Conservation (phyloP, 495 filamentous ascomycete genomes). For the Xylaria curta region DNA sequence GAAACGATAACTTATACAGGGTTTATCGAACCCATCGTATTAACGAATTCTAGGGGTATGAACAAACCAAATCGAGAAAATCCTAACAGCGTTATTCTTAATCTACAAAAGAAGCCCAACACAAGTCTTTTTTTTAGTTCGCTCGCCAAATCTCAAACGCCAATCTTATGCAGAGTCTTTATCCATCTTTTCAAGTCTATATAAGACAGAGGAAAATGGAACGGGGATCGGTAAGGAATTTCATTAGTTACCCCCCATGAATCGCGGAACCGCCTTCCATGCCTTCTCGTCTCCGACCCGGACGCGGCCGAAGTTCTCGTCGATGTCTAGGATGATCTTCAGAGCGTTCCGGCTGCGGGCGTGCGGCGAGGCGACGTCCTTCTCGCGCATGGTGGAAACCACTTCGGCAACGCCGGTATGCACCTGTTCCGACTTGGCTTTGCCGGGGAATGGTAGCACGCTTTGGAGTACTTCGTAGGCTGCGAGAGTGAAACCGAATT, state of each 20-base stretch:
- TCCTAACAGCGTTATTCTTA: slow-evolving; percentile 22
- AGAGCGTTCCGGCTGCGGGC: slow-evolving; percentile 90
- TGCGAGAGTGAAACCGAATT: slow-evolving; percentile 97
- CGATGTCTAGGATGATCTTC: slow-evolving; percentile 94
- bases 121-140: slow-evolving; percentile 24
- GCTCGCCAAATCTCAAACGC: slow-evolving; percentile 37
- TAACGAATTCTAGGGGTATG: slow-evolving; percentile 24
- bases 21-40: slow-evolving; percentile 10
- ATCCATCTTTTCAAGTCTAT: slow-evolving; percentile 26
- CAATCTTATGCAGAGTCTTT: slow-evolving; percentile 38
- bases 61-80: slow-evolving; percentile 28
- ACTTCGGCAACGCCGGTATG: slow-evolving; percentile 47
- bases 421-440: slow-evolving; percentile 49
- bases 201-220: slow-evolving; percentile 28
- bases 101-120: slow-evolving; percentile 25
- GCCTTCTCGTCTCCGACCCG: slow-evolving; percentile 61
- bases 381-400: slow-evolving; percentile 51
- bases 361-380: slow-evolving; percentile 73
- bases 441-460: slow-evolving; percentile 78
- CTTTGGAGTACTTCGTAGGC: slow-evolving; percentile 92
- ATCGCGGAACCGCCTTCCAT: slow-evolving; percentile 55
- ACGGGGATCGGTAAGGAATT: slow-evolving; percentile 24
- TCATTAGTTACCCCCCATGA: slow-evolving; percentile 43
- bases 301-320: slow-evolving; percentile 82
- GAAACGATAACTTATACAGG: slow-evolving; percentile 1